Conservation (phyloP, 2,329 filamentous ascomycete genomes). For the Escovopsis weberi region DNA sequence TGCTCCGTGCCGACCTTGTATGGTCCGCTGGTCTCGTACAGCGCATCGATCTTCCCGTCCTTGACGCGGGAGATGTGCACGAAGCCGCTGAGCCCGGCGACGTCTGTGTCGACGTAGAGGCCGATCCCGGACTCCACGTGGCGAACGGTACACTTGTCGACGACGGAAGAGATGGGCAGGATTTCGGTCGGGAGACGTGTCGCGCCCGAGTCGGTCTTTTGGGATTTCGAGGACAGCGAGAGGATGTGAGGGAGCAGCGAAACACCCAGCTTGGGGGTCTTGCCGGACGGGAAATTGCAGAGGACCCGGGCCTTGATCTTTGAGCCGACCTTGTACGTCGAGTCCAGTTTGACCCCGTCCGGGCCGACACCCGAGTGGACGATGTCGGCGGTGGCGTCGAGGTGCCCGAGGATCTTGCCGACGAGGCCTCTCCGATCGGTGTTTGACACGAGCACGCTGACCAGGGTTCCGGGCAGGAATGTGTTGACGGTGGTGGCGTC, state of each 20-base stretch:
- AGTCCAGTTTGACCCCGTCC: constrained; percentile 53
- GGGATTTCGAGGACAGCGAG: constrained; percentile 38
- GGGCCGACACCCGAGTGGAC: constrained; percentile 73
- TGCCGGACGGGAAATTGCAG: constrained; percentile 68
- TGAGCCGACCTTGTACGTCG: constrained; percentile 64
- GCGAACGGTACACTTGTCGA: constrained; percentile 65
- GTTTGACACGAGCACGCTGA: constrained; percentile 71
- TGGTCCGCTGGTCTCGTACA: constrained; percentile 62
- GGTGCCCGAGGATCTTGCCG: constrained; percentile 82
- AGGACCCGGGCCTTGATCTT: constrained; percentile 79
- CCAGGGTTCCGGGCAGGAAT: constrained; percentile 82
- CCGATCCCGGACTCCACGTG: constrained; percentile 71
- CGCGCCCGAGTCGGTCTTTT: constrained; percentile 15
- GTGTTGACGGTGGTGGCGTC: constrained; percentile 78
- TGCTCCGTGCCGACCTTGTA: constrained; percentile 70
- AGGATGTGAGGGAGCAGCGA: constrained; percentile 78
- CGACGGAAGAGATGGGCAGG: constrained; percentile 57
- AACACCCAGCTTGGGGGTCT: constrained; percentile 71
- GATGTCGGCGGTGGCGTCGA: constrained; percentile 82
- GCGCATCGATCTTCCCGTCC: constrained; percentile 73
- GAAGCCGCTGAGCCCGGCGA: constrained; percentile 58
- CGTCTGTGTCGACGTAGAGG: constrained; percentile 59
- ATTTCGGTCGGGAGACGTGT: constrained; percentile 39
- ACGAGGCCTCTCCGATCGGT: constrained; percentile 59
- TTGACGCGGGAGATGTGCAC: constrained; percentile 89